Conservation (phyloP, 257 asterid species). For the Solanum chmielewskii region DNA sequence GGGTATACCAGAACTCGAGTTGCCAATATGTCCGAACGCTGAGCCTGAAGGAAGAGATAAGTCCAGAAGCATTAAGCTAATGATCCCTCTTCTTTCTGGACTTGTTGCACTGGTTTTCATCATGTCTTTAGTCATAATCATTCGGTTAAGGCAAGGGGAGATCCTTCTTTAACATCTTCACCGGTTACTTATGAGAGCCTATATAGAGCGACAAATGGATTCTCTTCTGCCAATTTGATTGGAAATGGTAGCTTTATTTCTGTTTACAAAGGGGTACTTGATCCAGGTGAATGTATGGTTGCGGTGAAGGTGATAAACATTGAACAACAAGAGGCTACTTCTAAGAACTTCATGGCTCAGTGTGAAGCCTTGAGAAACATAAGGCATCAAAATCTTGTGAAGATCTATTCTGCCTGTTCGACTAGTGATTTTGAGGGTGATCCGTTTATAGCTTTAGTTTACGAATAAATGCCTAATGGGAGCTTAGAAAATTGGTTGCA, state of each 20-base stretch:
- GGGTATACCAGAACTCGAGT: background rate
- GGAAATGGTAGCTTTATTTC: constrained; percentile 8
- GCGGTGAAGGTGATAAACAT: constrained; percentile 4
- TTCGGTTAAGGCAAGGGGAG: background rate
- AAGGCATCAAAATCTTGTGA: background rate
- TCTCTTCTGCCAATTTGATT: constrained; percentile 2
- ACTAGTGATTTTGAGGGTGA: constrained; percentile 1
- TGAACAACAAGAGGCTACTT: background rate
- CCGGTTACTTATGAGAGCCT: constrained; percentile 1
- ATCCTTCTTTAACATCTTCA: background rate
- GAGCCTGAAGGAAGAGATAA: background rate
- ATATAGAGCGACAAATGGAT: constrained; percentile 15
- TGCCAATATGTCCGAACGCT: constrained; percentile 1
- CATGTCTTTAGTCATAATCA: background rate
- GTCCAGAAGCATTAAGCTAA: background rate
- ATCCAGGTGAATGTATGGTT: background rate
- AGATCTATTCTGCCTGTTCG: background rate
- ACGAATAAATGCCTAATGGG: constrained; percentile 7
- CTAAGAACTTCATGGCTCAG: background rate
- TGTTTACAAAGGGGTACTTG: constrained; percentile 8
- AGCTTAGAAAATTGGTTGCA: constrained; percentile 4
- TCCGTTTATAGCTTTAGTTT: constrained; percentile 2
- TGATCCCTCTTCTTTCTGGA: background rate
- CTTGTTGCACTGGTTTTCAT: background rate
- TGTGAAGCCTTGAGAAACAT: background rate